These are phyloP conservation scores for slime mould (Dictyostelium discoideum) DNA, from an alignment of 78 protist species.

Conservation along the genomic window dicty_2.7 NC_007088.5:3823501-3824000, in stretches of 20 bases:
- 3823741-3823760: slow-evolving; percentile 85
- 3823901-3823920: slow-evolving; percentile 85
- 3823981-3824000: slow-evolving; percentile 88
- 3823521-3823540: slow-evolving; percentile 90
- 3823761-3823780: slow-evolving; percentile 85
- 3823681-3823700: slow-evolving; percentile 83
- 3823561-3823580: slow-evolving; percentile 85
- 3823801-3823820: slow-evolving; percentile 88
- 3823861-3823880: slow-evolving; percentile 86
- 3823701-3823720: slow-evolving; percentile 88
- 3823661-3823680: slow-evolving; percentile 77
- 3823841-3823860: slow-evolving; percentile 52
- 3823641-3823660: not conserved
- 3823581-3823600: slow-evolving; percentile 85
- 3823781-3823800: slow-evolving; percentile 87
- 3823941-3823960: slow-evolving; percentile 87
- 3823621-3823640: not conserved
- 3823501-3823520: slow-evolving; percentile 91
- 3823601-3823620: not conserved
- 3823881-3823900: slow-evolving; percentile 82
- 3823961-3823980: slow-evolving; percentile 85
- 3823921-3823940: slow-evolving; percentile 71
- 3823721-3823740: slow-evolving; percentile 89
- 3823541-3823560: slow-evolving; percentile 92
- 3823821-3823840: slow-evolving; percentile 89